Conservation (phyloP, 2,329 filamentous ascomycete genomes). For the Salinomyces thailandicus region DNA sequence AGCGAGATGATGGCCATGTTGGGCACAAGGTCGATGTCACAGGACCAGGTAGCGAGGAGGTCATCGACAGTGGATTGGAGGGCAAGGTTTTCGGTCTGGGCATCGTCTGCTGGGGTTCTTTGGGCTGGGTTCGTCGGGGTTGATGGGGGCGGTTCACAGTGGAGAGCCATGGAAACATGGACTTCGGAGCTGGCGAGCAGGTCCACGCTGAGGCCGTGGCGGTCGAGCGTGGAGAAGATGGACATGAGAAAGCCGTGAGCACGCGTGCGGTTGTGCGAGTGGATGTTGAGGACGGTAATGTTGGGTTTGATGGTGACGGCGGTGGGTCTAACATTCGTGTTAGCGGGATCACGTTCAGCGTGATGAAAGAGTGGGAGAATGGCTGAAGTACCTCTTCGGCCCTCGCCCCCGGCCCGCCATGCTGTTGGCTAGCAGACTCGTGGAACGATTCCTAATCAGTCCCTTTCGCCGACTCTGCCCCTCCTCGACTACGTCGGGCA, state of each 20-base stretch:
- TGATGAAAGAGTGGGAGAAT: no score
- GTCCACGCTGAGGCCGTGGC: conserved; percentile 80
- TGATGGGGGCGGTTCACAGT: conserved; percentile 56
- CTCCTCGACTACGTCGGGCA: conserved; percentile 58
- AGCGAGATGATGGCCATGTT: conserved; percentile 91
- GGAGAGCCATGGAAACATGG: conserved; percentile 93
- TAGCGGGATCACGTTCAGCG: no score
- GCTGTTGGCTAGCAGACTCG: conserved; percentile 32
- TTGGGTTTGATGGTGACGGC: conserved; percentile 94
- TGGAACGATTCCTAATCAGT: conserved; percentile 38
- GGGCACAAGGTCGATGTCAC: conserved; percentile 76
- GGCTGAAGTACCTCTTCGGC: conserved; percentile 21
- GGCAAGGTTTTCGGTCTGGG: conserved; percentile 38
- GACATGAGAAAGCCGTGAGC: conserved; percentile 92
- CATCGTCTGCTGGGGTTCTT: no score
- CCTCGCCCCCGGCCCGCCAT: conserved; percentile 39
- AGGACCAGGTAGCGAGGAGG: conserved; percentile 52
- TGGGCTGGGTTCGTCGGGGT: conserved; percentile 33
- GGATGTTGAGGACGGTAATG: conserved; percentile 94
- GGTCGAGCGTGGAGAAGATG: conserved; percentile 85
- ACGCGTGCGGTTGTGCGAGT: conserved; percentile 92
- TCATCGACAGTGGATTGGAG: conserved; percentile 51
- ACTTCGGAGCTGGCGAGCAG: conserved; percentile 95
- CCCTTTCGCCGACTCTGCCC: conserved; percentile 44
- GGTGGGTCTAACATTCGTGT: no score